Percentiles rank a stretch among this genome's conserved stretches.
These are phyloP conservation scores for Acanthamoeba royreba DNA, from an alignment of 208 protist genomes.

Conservation along the genomic window DNA sequence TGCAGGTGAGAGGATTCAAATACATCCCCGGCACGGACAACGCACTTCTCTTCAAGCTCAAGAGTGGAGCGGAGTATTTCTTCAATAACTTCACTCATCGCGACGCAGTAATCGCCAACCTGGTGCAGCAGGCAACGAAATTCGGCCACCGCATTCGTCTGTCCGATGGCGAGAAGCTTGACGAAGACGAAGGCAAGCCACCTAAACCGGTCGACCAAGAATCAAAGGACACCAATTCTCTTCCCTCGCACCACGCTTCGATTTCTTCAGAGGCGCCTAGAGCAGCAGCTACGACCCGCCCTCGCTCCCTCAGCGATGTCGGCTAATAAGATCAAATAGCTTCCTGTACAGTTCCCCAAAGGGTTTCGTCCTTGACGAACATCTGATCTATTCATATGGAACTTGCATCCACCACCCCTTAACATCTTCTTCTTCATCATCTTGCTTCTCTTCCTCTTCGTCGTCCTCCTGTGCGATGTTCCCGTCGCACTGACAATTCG, in stretches of 20 bases:
- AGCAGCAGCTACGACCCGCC: neutral
- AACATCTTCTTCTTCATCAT: too few relatives aligned
- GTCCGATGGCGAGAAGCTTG: neutral
- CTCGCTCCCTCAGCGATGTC: neutral
- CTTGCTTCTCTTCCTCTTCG: too few relatives aligned
- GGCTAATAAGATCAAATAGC: too few relatives aligned
- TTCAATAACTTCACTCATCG: neutral
- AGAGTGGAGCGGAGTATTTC: neutral
- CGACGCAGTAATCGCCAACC: neutral
- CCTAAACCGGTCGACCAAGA: neutral
- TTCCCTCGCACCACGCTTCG: neutral
- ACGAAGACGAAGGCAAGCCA: neutral
- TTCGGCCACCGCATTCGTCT: neutral
- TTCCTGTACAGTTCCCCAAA: too few relatives aligned
- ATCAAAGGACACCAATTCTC: neutral
- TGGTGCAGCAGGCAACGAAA: neutral
- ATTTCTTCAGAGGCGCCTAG: neutral
- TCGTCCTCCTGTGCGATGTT: too few relatives aligned
- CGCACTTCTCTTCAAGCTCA: neutral
- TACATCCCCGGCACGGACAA: neutral
- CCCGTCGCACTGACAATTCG: too few relatives aligned
- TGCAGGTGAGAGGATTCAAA: neutral
- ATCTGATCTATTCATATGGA: too few relatives aligned
- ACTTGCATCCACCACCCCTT: too few relatives aligned
- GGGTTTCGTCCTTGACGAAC: too few relatives aligned